Conservation (phyloP, 441 rosid species). For the Euphorbia corollata region DNA sequence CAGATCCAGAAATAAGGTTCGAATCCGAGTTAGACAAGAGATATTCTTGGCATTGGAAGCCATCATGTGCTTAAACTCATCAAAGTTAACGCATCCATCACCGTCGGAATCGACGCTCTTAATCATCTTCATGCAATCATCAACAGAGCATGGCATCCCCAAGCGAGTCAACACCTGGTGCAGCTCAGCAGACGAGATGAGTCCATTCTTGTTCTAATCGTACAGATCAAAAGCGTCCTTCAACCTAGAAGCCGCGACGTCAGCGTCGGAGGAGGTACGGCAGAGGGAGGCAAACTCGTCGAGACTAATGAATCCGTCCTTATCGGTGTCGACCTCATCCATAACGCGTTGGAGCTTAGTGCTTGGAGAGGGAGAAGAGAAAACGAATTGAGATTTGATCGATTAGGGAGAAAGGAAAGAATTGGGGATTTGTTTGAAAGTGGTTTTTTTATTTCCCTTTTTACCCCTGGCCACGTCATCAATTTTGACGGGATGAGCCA, state of each 20-base stretch:
- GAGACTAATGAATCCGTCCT: slow-evolving; percentile 44
- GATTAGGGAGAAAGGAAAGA: too few relatives aligned
- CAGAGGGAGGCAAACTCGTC: slow-evolving; percentile 38
- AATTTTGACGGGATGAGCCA: too few relatives aligned
- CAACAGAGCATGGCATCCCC: slow-evolving; percentile 40
- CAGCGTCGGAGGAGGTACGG: slow-evolving; percentile 9
- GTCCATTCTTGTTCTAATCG: slow-evolving; percentile 46
- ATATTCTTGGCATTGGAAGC: slow-evolving; percentile 13
- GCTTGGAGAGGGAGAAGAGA: too few relatives aligned
- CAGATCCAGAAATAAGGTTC: neutral
- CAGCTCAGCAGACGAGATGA: slow-evolving; percentile 49
- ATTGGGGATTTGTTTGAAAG: too few relatives aligned
- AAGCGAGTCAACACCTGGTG: slow-evolving; percentile 43
- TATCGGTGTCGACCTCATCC: slow-evolving; percentile 39
- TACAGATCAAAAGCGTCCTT: slow-evolving; percentile 58
- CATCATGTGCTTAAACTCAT: slow-evolving; percentile 55
- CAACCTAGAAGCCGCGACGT: slow-evolving; percentile 26
- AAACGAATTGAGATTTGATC: too few relatives aligned
- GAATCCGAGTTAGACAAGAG: neutral
- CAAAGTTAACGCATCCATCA: slow-evolving; percentile 49
- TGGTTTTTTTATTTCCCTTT: too few relatives aligned
- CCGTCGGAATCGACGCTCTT: slow-evolving; percentile 49
- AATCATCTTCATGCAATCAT: slow-evolving; percentile 52
- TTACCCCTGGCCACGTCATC: too few relatives aligned
- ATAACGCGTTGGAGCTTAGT: slow-evolving; percentile 39